Conservation (phyloP, 495 filamentous ascomycete species). For the Trichoderma asperelloides region DNA sequence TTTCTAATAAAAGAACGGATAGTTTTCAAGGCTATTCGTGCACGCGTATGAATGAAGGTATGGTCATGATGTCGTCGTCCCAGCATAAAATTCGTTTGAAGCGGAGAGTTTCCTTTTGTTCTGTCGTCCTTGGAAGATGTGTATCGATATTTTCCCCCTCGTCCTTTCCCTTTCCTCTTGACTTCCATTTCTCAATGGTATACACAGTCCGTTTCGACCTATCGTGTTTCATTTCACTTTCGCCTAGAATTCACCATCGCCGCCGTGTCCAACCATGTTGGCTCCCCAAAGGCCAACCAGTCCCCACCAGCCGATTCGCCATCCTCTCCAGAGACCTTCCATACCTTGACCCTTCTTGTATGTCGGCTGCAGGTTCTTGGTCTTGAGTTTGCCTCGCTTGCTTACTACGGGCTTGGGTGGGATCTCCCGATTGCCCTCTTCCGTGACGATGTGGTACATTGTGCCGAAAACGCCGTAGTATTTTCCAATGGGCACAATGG, state of each 20-base stretch:
- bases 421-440: conserved; percentile 57
- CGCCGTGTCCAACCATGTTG: conserved; percentile 33
- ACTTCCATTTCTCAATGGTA: not conserved
- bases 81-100: conserved; percentile 2
- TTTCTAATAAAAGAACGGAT: conserved; percentile 5
- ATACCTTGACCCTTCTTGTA: conserved; percentile 67
- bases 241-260: conserved; percentile 39
- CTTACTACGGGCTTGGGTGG: conserved; percentile 25
- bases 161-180: not conserved
- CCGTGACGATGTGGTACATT: conserved; percentile 75
- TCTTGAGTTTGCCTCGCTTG: conserved; percentile 24
- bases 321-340: conserved; percentile 81
- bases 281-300: conserved; percentile 73
- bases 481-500: conserved; percentile 61
- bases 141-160: not conserved
- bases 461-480: conserved; percentile 80
- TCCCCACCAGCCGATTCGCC: conserved; percentile 94
- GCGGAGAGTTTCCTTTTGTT: conserved; percentile 2
- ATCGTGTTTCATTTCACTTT: not conserved
- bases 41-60: not conserved
- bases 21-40: not conserved
- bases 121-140: not conserved
- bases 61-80: not conserved
- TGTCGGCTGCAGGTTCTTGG: conserved; percentile 33
- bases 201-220: not conserved